phyloP scores from a whole-genome alignment of 805 yeast species.

The Candida boleticola region DNA sequence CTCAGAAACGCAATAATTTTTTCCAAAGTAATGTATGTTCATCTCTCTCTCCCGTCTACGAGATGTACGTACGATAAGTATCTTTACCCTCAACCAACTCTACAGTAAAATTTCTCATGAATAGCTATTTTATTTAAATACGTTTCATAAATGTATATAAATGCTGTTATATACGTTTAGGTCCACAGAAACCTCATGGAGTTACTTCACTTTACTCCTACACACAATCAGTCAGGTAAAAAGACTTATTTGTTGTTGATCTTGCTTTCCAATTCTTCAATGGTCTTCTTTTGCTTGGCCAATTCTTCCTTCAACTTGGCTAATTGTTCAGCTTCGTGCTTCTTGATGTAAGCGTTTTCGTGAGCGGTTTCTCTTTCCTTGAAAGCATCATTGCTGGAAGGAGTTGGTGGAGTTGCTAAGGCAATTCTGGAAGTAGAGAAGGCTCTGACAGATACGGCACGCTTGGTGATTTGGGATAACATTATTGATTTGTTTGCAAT shows the following conservation, averaged over 20 bases:
- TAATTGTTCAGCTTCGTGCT: slow-evolving; percentile 88
- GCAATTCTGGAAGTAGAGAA: slow-evolving; percentile 29
- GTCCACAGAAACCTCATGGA: too few relatives aligned
- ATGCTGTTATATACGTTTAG: too few relatives aligned
- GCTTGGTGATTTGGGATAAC: slow-evolving; percentile 26
- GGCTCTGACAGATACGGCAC: slow-evolving; percentile 26
- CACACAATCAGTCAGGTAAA: too few relatives aligned
- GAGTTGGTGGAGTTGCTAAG: slow-evolving; percentile 10
- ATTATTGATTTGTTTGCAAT: slow-evolving; percentile 8
- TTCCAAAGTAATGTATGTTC: too few relatives aligned
- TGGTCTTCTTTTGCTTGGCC: slow-evolving; percentile 66
- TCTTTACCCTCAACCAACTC: too few relatives aligned
- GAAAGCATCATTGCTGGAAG: slow-evolving; percentile 24
- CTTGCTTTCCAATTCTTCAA: slow-evolving; percentile 49
- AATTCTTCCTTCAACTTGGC: slow-evolving; percentile 72
- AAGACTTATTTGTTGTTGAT: slow-evolving; percentile 51
- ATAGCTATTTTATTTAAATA: too few relatives aligned
- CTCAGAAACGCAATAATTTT: too few relatives aligned
- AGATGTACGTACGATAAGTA: too few relatives aligned
- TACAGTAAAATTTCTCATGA: too few relatives aligned
- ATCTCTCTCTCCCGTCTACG: too few relatives aligned
- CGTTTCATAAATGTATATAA: too few relatives aligned
- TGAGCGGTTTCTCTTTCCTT: slow-evolving; percentile 89
- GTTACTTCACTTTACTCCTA: too few relatives aligned
- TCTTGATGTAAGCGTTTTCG: slow-evolving; percentile 81